Evolutionary conservation across 2,329 filamentous ascomycete species (phyloP).

Genomic region (Davidsoniella virescens): DNA sequence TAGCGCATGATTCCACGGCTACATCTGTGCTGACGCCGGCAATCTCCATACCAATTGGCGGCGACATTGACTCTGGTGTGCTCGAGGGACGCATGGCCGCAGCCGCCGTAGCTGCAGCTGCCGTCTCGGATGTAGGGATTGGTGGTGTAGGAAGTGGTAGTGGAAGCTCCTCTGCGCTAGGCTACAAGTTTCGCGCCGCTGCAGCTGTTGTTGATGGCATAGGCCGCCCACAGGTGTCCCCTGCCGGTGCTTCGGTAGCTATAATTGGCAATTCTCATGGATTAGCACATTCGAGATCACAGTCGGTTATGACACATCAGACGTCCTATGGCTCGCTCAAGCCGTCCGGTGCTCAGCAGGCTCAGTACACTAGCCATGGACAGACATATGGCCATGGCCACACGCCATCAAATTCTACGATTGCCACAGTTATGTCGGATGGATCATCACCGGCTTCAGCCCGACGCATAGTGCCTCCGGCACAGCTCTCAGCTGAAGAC

Average conservation of each 20-base stretch:
- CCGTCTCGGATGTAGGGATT: background rate
- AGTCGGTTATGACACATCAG: conserved; percentile 1
- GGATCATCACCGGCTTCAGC: background rate
- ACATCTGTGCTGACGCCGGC: background rate
- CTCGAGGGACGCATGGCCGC: conserved; percentile 2
- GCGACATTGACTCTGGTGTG: background rate
- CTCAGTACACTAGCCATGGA: background rate
- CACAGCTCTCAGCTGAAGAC: conserved; percentile 11
- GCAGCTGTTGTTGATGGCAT: background rate
- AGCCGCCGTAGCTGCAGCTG: background rate
- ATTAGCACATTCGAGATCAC: background rate
- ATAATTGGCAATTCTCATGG: too few species aligned
- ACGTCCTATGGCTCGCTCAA: background rate
- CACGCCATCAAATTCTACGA: conserved; percentile 5
- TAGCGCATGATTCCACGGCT: background rate
- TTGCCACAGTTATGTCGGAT: conserved; percentile 6
- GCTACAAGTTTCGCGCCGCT: background rate
- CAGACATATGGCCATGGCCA: conserved; percentile 1
- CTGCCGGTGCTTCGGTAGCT: background rate
- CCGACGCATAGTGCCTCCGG: conserved; percentile 1
- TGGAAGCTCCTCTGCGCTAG: background rate
- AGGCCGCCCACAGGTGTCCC: background rate
- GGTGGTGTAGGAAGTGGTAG: too few species aligned
- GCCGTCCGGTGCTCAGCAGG: background rate
- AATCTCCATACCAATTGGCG: background rate